Conservation (phyloP, 495 filamentous ascomycete genomes). For the Cryomyces antarcticus region DNA sequence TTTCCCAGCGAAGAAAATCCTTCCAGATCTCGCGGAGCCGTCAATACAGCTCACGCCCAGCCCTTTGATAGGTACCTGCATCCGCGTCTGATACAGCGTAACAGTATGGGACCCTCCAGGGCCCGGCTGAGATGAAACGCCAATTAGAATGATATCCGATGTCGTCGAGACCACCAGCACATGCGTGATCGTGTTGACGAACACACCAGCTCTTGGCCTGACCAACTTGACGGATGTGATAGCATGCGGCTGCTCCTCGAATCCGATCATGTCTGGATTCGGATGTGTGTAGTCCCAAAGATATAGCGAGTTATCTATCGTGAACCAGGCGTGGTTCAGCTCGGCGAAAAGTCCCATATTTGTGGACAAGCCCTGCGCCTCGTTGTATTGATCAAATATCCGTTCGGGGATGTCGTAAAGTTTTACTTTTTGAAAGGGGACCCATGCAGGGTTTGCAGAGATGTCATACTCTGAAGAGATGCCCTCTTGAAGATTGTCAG, state of each 20-base stretch:
- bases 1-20: constrained; percentile 79
- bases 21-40: constrained; percentile 52
- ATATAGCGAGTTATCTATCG: constrained; percentile 88
- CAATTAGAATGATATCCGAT: constrained; percentile 62
- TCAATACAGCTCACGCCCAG: constrained; percentile 55
- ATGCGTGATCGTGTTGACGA: constrained; percentile 64
- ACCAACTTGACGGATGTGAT: constrained; percentile 75
- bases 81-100: constrained; percentile 61
- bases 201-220: constrained; percentile 58
- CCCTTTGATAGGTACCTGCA: constrained; percentile 53
- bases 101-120: constrained; percentile 48
- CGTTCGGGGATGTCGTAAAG: constrained; percentile 72
- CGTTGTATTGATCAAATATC: constrained; percentile 78
- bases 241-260: constrained; percentile 65
- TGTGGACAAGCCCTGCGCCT: constrained; percentile 50
- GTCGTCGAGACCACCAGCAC: constrained; percentile 76
- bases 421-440: constrained; percentile 66
- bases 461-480: constrained; percentile 85
- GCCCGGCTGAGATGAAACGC: constrained; percentile 40
- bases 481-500: constrained; percentile 33
- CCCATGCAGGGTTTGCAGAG: constrained; percentile 44
- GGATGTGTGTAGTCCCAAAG: constrained; percentile 91
- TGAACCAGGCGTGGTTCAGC: constrained; percentile 83
- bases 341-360: constrained; percentile 85
- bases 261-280: constrained; percentile 75